These are phyloP conservation scores for Cenococcum geophilum DNA, from an alignment of 495 filamentous ascomycete genomes.

Conservation along the genomic window DNA sequence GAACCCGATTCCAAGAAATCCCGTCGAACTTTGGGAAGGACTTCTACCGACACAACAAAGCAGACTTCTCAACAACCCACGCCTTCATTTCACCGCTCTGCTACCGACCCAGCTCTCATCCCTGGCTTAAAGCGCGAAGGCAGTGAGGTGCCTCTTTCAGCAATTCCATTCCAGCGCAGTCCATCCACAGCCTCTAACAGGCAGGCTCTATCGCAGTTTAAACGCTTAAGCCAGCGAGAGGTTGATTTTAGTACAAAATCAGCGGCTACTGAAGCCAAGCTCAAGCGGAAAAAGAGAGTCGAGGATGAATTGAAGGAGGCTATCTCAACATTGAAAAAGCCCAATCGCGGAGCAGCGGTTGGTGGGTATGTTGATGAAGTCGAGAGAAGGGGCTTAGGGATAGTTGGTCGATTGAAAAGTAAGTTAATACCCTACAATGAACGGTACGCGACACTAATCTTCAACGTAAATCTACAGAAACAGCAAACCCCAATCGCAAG, in stretches of 20 bases:
- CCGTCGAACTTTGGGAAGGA: constrained; percentile 59
- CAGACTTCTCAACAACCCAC: constrained; percentile 34
- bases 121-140: constrained; percentile 57
- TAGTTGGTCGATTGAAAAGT: constrained; percentile 30
- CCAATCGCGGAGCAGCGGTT: constrained; percentile 73
- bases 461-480: constrained; percentile 40
- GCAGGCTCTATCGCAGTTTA: constrained; percentile 32
- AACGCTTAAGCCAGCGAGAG: constrained; percentile 58
- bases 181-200: constrained; percentile 35
- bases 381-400: constrained; percentile 51
- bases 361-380: constrained; percentile 65
- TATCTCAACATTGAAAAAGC: constrained; percentile 76
- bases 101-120: constrained; percentile 51
- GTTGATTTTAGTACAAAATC: constrained; percentile 57
- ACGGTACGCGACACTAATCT: background rate
- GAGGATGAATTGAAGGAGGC: constrained; percentile 79
- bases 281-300: constrained; percentile 66
- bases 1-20: constrained; percentile 43
- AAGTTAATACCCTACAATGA: constrained; percentile 6
- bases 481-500: constrained; percentile 61
- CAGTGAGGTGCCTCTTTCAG: constrained; percentile 53
- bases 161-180: constrained; percentile 42
- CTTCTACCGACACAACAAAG: constrained; percentile 58
- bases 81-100: constrained; percentile 59
- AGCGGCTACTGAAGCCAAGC: constrained; percentile 56